A percentile compares a stretch with the other conserved stretches of the same genome.
Evolutionary conservation across 2,329 filamentous ascomycete genomes (phyloP).

Genomic region (Colletotrichum caudatum): DNA sequence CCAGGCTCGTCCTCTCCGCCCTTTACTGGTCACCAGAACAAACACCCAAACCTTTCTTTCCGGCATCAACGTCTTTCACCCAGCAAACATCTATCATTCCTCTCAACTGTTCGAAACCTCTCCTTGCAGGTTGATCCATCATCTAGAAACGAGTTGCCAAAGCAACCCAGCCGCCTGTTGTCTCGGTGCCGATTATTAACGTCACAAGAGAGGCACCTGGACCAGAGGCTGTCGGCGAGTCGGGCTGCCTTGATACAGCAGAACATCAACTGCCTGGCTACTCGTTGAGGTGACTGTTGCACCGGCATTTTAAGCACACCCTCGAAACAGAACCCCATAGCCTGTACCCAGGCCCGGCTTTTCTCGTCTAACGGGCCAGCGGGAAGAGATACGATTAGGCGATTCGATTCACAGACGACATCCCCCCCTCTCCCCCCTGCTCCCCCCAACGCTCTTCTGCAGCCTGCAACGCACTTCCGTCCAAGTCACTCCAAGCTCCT

Average conservation of each 20-base stretch:
- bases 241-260: slow-evolving; percentile 26
- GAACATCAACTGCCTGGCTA: slow-evolving; percentile 31
- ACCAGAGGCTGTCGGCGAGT: slow-evolving; percentile 11
- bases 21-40: slow-evolving; percentile 32
- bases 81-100: slow-evolving; percentile 19
- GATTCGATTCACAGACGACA: slow-evolving; percentile 32
- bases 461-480: slow-evolving; percentile 42
- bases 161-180: slow-evolving; percentile 1
- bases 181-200: neutral
- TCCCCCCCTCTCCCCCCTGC: slow-evolving; percentile 43
- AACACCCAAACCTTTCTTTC: slow-evolving; percentile 27
- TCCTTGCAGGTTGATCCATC: neutral
- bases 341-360: slow-evolving; percentile 34
- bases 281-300: slow-evolving; percentile 31
- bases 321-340: slow-evolving; percentile 19
- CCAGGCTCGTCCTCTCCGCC: slow-evolving; percentile 19
- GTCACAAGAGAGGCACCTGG: neutral
- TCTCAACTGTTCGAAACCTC: slow-evolving; percentile 5
- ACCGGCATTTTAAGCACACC: slow-evolving; percentile 15
- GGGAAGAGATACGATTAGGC: slow-evolving; percentile 39
- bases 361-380: slow-evolving; percentile 43
- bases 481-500: slow-evolving; percentile 48
- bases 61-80: slow-evolving; percentile 4
- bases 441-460: slow-evolving; percentile 44
- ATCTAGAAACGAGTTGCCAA: neutral